Conservation (phyloP, 768 basidiomycete genomes). For the Panellus pusillus region DNA sequence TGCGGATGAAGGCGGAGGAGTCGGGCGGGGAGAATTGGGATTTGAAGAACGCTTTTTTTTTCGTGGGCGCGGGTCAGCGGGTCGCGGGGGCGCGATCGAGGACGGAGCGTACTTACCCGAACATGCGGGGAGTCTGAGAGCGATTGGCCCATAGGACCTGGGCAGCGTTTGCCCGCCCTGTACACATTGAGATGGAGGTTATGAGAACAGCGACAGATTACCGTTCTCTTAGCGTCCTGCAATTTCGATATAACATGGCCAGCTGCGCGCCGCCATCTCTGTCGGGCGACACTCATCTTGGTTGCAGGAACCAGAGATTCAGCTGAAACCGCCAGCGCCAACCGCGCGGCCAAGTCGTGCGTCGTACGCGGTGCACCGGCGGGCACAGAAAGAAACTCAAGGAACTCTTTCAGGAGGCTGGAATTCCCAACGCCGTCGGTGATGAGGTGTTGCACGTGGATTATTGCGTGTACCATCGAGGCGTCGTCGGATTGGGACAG, state of each 20-base stretch:
- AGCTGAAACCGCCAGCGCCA: conserved; percentile 41
- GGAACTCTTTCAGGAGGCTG: conserved; percentile 43
- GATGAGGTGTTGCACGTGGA: conserved; percentile 49
- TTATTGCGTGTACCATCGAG: conserved; percentile 40
- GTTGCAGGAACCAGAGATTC: conserved; percentile 36
- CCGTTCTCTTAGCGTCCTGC: conserved; percentile 35
- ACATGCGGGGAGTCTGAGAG: conserved; percentile 36
- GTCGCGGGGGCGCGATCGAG: no score
- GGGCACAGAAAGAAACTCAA: conserved; percentile 39
- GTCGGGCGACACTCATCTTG: conserved; percentile 34
- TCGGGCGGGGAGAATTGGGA: not conserved
- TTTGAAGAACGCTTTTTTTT: not conserved
- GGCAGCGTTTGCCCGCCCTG: conserved; percentile 64
- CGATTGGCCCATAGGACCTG: conserved; percentile 36
- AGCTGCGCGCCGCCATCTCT: conserved; percentile 48
- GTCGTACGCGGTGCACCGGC: conserved; percentile 5
- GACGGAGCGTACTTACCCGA: conserved; percentile 26
- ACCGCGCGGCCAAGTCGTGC: conserved; percentile 36
- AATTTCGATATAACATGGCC: conserved; percentile 36
- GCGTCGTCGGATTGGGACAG: conserved; percentile 38
- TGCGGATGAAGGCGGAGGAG: conserved; percentile 11
- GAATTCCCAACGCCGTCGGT: conserved; percentile 48
- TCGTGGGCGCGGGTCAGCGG: no score
- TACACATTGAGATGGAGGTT: not conserved
- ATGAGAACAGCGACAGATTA: conserved; percentile 18